Conservation (phyloP, 2,329 filamentous ascomycete genomes). For the Cercospora canescens region DNA sequence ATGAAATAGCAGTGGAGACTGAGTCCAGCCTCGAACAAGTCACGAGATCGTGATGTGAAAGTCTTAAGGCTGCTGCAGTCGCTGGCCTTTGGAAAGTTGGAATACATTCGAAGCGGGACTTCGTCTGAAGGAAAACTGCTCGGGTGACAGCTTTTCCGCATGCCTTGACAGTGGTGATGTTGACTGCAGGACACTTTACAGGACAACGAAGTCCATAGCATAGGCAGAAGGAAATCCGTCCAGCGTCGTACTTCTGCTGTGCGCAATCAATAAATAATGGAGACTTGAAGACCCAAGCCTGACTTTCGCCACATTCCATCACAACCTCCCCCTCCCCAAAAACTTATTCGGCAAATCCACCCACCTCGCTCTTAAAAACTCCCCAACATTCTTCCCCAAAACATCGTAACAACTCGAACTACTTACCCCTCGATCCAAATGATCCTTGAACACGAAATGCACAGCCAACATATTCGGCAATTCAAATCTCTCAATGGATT, state of each 20-base stretch:
- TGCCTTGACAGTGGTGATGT: no score
- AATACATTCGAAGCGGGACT: no score
- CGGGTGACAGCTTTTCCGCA: no score
- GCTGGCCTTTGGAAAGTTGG: no score
- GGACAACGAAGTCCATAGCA: no score
- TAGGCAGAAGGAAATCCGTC: no score
- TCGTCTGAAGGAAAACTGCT: no score
- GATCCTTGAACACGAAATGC: conserved; percentile 38
- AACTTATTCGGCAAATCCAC: conserved; percentile 35
- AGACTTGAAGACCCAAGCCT: background rate
- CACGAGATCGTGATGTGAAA: background rate
- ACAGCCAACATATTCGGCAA: conserved; percentile 36
- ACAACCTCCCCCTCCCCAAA: conserved; percentile 33
- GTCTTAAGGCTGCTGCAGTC: no score
- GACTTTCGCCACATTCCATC: background rate
- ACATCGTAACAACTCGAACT: conserved; percentile 35
- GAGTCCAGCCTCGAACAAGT: background rate
- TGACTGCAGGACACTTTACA: no score
- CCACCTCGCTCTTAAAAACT: conserved; percentile 32
- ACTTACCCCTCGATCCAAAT: conserved; percentile 37
- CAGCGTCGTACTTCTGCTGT: no score
- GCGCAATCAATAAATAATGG: no score
- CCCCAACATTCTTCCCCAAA: conserved; percentile 37
- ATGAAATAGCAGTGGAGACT: background rate
- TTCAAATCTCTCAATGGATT: conserved; percentile 37